Evolutionary conservation across 2,329 filamentous ascomycete species (phyloP), one percentile per base, ranked within the genome.

Genomic region (Exophiala alcalophila): DNA sequence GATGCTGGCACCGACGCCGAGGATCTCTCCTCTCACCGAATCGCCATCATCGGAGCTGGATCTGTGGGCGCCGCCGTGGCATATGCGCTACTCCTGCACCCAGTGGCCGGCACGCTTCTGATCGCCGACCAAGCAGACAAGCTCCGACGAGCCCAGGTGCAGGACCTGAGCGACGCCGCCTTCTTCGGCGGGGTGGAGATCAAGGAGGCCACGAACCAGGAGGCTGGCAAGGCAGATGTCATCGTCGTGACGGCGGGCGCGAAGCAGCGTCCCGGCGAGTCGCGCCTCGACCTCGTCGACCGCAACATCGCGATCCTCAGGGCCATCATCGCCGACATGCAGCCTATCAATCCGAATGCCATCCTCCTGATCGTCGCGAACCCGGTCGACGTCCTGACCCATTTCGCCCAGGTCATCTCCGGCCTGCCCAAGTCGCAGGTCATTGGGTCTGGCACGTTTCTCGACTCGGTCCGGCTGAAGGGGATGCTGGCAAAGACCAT

Each of bases 361-460:
- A 67, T 78, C 20, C 53, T 77, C 0, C 57, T 77, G 1, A 57
- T 77, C 2, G 72, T 77, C 4, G 66, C 74, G 2, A 76, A 77
- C 53, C 74, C 75, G 0, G 73, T 78, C n/a, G 75, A 78, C 53
- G 61, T 77, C 16, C 61, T 78, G 18, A 76, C 74, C 1, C 67
- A 69, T 26, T 64, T 76, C 33, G 72, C 70, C 2, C 64, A 67
- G 19, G 60, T 68, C 27, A 53, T 73, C 9, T 71, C 70, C 1
- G 66, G 70, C 1, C 62, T 78, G 1, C 73, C 73, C 0, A 54
- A 61, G 18, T 57, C 52, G 5, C 74, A 76, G 47, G 73, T 77
- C 6, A 52, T 78, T 15, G 74, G 74, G 1, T 70, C 69, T 2
- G 74, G 74, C 9, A 78, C 74, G 0, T 71, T 68, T 50, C 61